Evolutionary conservation across 441 rosid genomes (phyloP).

Genomic region (Kokia cookei): DNA sequence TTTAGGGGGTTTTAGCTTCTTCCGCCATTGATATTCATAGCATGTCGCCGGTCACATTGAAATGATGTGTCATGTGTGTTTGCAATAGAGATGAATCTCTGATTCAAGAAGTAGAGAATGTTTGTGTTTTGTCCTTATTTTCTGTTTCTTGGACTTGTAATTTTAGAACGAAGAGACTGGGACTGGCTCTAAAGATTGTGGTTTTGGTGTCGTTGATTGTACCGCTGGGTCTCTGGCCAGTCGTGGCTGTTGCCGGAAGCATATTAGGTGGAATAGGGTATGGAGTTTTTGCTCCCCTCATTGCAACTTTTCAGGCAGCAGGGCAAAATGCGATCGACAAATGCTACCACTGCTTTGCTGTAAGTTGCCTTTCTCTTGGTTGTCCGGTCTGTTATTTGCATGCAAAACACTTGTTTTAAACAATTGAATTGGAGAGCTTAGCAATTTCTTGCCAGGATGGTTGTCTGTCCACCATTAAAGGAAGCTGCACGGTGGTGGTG

Average conservation of each 20-base stretch:
- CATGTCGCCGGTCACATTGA: not conserved
- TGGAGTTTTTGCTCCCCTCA: conserved; percentile 65
- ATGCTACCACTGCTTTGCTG: conserved; percentile 67
- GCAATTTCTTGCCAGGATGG: conserved; percentile 47
- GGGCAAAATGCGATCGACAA: conserved; percentile 57
- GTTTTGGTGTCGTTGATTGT: conserved; percentile 52
- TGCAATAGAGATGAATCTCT: not conserved
- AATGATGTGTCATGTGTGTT: not conserved
- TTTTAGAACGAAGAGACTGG: conserved; percentile 66
- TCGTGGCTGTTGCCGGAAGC: conserved; percentile 60
- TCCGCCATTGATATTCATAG: not conserved
- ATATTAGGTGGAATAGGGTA: conserved; percentile 68
- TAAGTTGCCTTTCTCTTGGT: conserved; percentile 19
- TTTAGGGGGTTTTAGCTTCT: not conserved
- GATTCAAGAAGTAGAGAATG: not conserved
- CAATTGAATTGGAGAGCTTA: not conserved
- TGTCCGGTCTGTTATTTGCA: not conserved
- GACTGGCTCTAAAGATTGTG: conserved; percentile 55
- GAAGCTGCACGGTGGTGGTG: conserved; percentile 62
- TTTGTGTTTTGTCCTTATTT: not conserved
- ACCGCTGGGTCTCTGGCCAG: conserved; percentile 71
- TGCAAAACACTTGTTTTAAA: not conserved
- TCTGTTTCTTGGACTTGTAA: not conserved
- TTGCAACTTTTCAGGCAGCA: conserved; percentile 74
- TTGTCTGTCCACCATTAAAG: conserved; percentile 47